Evolutionary conservation across 305 asterid genomes (phyloP).

Genomic region (Caryopteris hybrid): DNA sequence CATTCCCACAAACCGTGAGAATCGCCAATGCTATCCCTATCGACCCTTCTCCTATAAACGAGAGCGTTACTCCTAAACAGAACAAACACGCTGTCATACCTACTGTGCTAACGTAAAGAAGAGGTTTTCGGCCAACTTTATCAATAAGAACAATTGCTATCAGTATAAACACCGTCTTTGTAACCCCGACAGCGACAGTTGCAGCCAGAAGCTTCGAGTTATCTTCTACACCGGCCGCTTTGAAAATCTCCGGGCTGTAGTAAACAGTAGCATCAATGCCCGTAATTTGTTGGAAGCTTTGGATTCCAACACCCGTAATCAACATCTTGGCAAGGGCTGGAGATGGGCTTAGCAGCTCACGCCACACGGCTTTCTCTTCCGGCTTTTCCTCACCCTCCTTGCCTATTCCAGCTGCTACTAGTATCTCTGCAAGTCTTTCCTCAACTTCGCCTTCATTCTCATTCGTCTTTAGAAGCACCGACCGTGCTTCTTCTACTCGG

Average conservation of each 20-base stretch:
- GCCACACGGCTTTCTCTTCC: conserved; percentile 70
- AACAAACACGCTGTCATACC: conserved; percentile 85
- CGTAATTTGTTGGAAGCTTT: conserved; percentile 78
- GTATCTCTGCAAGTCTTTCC: conserved; percentile 76
- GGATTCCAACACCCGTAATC: conserved; percentile 80
- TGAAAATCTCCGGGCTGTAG: conserved; percentile 82
- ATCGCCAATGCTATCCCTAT: conserved; percentile 41
- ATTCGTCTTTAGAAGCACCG: conserved; percentile 66
- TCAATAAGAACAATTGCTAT: conserved; percentile 67
- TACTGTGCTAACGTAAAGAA: conserved; percentile 78
- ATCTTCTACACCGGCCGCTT: conserved; percentile 61
- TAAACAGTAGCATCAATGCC: conserved; percentile 95
- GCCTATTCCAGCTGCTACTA: conserved; percentile 45
- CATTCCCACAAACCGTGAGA: conserved; percentile 70
- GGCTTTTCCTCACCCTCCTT: conserved; percentile 18
- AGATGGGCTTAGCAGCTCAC: conserved; percentile 60
- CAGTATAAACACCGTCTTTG: conserved; percentile 67
- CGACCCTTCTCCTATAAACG: conserved; percentile 48
- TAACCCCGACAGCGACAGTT: conserved; percentile 85
- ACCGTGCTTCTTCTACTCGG: conserved; percentile 66
- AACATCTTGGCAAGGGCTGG: conserved; percentile 74
- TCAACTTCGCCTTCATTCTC: conserved; percentile 70
- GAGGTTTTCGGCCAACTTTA: conserved; percentile 77
- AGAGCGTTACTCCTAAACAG: conserved; percentile 41
- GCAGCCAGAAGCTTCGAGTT: conserved; percentile 79